phyloP scores from a whole-genome alignment of 352 stramenopile genomes.

The Albugo laibachii region DNA sequence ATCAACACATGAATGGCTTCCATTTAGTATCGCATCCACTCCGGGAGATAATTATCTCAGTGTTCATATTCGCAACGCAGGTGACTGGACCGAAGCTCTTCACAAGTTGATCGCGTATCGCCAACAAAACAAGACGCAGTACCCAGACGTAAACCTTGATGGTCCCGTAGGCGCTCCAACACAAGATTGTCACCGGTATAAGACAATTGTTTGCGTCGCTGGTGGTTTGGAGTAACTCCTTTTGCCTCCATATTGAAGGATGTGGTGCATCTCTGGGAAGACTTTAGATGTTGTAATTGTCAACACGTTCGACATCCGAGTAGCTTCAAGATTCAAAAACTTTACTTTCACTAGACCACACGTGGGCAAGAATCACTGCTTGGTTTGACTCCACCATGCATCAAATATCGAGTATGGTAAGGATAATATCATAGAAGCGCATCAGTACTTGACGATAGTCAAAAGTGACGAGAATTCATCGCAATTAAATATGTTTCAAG shows the following conservation, averaged over 20 bases:
- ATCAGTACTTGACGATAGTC: constrained; percentile 67
- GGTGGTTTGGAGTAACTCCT: constrained; percentile 46
- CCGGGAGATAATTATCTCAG: constrained; percentile 44
- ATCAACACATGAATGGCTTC: constrained; percentile 69
- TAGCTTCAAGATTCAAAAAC: constrained; percentile 48
- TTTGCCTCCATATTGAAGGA: constrained; percentile 50
- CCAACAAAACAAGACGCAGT: constrained; percentile 2
- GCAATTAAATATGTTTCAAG: constrained; percentile 43
- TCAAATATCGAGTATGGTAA: constrained; percentile 30
- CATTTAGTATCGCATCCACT: constrained; percentile 76
- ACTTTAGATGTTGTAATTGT: constrained; percentile 28
- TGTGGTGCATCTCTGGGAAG: constrained; percentile 44
- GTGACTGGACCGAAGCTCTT: constrained; percentile 43
- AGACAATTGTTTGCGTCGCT: constrained; percentile 42
- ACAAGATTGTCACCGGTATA: constrained; percentile 38
- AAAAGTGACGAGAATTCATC: constrained; percentile 34
- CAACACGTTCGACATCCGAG: constrained; percentile 29
- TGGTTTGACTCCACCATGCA: constrained; percentile 77
- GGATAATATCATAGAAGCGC: constrained; percentile 53
- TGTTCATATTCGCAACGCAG: constrained; percentile 43
- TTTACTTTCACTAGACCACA: constrained; percentile 76
- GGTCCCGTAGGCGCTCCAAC: constrained; percentile 32
- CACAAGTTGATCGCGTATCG: constrained; percentile 24
- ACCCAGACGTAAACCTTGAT: constrained; percentile 31
- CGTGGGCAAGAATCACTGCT: constrained; percentile 52